A percentile compares a stretch with the other conserved stretches of the same genome.
These are phyloP conservation scores for Nevesoporus exiguus DNA, from an alignment of 768 basidiomycete species.

Conservation along the genomic window DNA sequence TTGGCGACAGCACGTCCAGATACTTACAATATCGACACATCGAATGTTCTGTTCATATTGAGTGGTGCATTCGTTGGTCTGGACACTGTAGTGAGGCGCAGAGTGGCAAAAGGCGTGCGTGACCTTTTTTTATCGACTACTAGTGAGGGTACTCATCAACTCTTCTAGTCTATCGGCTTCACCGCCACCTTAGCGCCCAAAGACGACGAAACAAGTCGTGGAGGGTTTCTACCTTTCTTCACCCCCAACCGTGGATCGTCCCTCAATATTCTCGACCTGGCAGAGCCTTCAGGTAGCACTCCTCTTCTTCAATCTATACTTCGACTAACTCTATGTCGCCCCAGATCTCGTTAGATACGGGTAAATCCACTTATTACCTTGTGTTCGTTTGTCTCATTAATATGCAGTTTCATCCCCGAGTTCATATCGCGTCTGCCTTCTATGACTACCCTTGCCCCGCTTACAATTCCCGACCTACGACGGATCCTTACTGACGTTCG, in stretches of 20 bases:
- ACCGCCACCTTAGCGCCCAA: constrained; percentile 48
- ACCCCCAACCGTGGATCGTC: constrained; percentile 63
- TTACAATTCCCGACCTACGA: constrained; percentile 78
- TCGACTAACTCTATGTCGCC: not conserved
- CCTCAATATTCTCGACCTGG: constrained; percentile 58
- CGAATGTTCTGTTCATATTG: constrained; percentile 90
- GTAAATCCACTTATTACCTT: constrained; percentile 30
- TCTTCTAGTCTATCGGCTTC: constrained; percentile 83
- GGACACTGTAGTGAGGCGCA: constrained; percentile 73
- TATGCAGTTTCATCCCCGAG: constrained; percentile 82
- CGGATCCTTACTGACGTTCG: constrained; percentile 91
- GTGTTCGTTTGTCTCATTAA: constrained; percentile 2
- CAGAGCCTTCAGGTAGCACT: constrained; percentile 63
- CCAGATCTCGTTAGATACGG: constrained; percentile 85
- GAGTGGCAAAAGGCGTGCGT: constrained; percentile 82
- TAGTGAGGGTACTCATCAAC: not conserved
- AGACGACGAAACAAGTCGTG: constrained; percentile 35
- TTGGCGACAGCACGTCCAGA: constrained; percentile 55
- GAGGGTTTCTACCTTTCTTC: constrained; percentile 63
- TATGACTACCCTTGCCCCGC: constrained; percentile 76
- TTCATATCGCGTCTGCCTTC: constrained; percentile 93
- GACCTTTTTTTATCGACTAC: not conserved
- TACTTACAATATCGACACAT: constrained; percentile 75
- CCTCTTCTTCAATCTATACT: not conserved
- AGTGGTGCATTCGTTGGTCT: constrained; percentile 95